Conservation (phyloP, 257 asterid species). For the Henckelia pumila region DNA sequence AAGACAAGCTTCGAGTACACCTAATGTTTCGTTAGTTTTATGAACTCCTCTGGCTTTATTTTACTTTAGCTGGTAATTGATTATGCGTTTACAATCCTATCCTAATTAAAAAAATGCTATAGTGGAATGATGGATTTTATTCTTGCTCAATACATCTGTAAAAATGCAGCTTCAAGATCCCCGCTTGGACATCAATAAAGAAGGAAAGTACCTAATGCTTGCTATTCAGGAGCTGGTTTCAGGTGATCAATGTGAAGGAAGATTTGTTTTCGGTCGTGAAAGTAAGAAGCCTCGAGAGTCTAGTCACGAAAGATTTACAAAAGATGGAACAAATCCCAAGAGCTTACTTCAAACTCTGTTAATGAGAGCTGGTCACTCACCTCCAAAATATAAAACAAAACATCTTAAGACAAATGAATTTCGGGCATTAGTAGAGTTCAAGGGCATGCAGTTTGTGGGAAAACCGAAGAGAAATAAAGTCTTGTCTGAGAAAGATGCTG, state of each 20-base stretch:
- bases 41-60: conserved; percentile 9
- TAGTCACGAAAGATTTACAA: conserved; percentile 57
- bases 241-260: conserved; percentile 92
- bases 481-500: conserved; percentile 95
- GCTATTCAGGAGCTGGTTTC: conserved; percentile 87
- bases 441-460: conserved; percentile 98
- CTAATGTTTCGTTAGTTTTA: conserved; percentile 1
- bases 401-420: conserved; percentile 95
- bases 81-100: conserved; percentile 8
- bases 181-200: conserved; percentile 74
- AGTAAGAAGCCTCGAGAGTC: conserved; percentile 56
- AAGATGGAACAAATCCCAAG: conserved; percentile 91
- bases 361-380: conserved; percentile 98
- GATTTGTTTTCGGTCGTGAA: conserved; percentile 92
- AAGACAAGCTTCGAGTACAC: neutral
- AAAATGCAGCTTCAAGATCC: conserved; percentile 79
- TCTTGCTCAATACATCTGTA: conserved; percentile 18
- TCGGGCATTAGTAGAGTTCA: conserved; percentile 86
- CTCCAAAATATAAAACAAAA: conserved; percentile 93
- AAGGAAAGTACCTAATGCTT: conserved; percentile 90
- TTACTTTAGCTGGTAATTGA: neutral
- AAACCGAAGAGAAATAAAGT: conserved; percentile 79
- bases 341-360: conserved; percentile 88
- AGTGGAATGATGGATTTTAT: neutral
- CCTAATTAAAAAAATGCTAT: neutral